Conservation (phyloP, 2,329 filamentous ascomycete genomes). For the Penicillium sumatraense region DNA sequence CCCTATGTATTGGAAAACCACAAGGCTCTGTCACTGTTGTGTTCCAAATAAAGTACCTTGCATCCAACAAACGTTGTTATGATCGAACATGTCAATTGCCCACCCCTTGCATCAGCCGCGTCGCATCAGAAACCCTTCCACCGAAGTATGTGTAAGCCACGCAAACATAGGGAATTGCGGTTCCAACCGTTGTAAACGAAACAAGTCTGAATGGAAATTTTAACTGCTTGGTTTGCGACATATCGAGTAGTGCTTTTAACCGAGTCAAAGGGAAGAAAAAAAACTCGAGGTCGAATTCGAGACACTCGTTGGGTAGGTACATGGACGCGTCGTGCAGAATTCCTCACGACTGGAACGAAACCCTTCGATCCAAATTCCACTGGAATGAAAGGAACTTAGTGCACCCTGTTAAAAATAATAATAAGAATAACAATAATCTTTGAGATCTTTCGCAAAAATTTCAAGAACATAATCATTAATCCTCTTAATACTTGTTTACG, state of each 20-base stretch:
- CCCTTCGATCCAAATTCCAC: background rate
- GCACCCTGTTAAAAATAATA: background rate
- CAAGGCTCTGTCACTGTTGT: background rate
- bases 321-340: background rate
- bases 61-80: background rate
- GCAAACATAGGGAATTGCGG: background rate
- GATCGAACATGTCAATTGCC: slow-evolving; percentile 1
- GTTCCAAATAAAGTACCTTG: background rate
- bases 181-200: background rate
- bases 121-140: background rate
- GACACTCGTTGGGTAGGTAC: background rate
- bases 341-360: background rate
- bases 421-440: background rate
- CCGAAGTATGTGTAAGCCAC: background rate
- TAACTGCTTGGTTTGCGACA: background rate
- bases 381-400: background rate
- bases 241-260: background rate
- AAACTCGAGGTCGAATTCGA: background rate
- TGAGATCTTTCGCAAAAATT: background rate
- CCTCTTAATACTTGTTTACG: background rate
- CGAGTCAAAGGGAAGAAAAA: background rate
- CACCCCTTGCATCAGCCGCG: background rate
- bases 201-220: background rate
- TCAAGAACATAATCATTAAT: background rate
- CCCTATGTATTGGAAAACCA: background rate